Base-by-base conservation (phyloP, 768 basidiomycete species). In the Melanogaster broomeanus region DNA sequence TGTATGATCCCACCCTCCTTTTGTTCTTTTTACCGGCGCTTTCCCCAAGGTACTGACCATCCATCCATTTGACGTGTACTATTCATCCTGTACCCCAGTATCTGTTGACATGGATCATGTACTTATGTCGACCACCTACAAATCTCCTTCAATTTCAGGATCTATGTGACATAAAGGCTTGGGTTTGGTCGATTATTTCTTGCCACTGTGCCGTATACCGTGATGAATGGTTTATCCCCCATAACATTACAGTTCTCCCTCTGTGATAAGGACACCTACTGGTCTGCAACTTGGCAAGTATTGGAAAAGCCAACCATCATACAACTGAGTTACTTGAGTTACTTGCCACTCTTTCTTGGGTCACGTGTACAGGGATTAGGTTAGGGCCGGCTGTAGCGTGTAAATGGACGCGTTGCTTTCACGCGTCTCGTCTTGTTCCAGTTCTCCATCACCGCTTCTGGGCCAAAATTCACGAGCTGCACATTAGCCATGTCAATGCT, bases 321-420 rank as follows among this genome's bases (percentile, higher is more conserved):
- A n/a, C n/a, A n/a, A n/a, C n/a, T n/a, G n/a, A n/a, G n/a, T n/a
- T n/a, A n/a, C n/a, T n/a, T n/a, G n/a, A 31, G 37, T n/a, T 13
- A 25, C 16, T 19, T 16, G 12, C 24, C 15, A 3, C 15, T 33
- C n/a, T n/a, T n/a, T n/a, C n/a, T n/a, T n/a, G n/a, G 11, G 51
- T 37, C 42, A 42, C 43, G 45, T 51, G 54, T 59, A 51, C 39
- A 37, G 31, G 42, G 48, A 4, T 5, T 4, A 0, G 11, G 51
- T 72, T 63, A 74, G 69, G 73, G 73, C 71, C 56, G 65, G 71
- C 57, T 41, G 46, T 57, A 51, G 60, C 69, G 68, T 61, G 58
- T 53, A 35, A 51, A 57, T 54, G 55, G 28, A 19, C 41, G 51
- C 49, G 48, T 25, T 56, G 57, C 47, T 49, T 56, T 25, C n/a